These are phyloP conservation scores for Melanogaster broomeanus DNA, from an alignment of 768 basidiomycete species.

Conservation along the genomic window DNA sequence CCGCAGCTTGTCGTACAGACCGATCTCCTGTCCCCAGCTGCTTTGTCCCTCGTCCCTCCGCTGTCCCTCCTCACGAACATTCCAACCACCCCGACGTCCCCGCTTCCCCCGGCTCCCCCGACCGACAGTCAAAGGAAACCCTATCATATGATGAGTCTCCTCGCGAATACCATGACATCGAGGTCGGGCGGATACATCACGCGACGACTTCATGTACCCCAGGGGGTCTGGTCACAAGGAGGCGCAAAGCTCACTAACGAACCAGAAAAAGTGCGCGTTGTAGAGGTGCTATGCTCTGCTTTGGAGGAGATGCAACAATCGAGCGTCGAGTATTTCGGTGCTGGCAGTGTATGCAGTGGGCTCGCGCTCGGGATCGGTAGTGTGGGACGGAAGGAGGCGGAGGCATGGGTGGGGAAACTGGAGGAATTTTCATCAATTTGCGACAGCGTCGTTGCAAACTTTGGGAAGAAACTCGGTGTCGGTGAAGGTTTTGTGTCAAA, in stretches of 20 bases:
- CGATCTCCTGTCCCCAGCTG: slow-evolving; percentile 45
- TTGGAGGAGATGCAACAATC: slow-evolving; percentile 75
- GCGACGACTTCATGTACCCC: slow-evolving; percentile 81
- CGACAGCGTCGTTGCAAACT: slow-evolving; percentile 76
- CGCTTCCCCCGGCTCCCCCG: slow-evolving; percentile 73
- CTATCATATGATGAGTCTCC: slow-evolving; percentile 86
- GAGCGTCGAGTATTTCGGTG: slow-evolving; percentile 75
- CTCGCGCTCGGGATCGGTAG: slow-evolving; percentile 75
- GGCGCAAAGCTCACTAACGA: slow-evolving; percentile 83
- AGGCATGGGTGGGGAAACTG: slow-evolving; percentile 73
- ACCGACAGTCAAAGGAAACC: slow-evolving; percentile 77
- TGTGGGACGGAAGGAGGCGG: slow-evolving; percentile 75
- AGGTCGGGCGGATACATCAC: slow-evolving; percentile 88
- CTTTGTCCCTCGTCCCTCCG: slow-evolving; percentile 44
- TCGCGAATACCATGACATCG: slow-evolving; percentile 77
- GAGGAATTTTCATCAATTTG: slow-evolving; percentile 82
- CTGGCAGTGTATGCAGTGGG: slow-evolving; percentile 75
- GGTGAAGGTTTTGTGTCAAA: slow-evolving; percentile 86
- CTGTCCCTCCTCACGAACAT: slow-evolving; percentile 53
- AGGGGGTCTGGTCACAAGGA: slow-evolving; percentile 89
- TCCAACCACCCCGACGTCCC: slow-evolving; percentile 76
- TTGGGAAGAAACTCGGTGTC: slow-evolving; percentile 86
- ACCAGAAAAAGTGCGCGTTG: slow-evolving; percentile 83
- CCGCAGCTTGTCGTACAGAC: slow-evolving; percentile 53
- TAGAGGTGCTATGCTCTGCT: slow-evolving; percentile 75